Evolutionary conservation across 306 rosid genomes (phyloP), one percentile per base, ranked within the genome.

Genomic region (Lotus japonicus): DNA sequence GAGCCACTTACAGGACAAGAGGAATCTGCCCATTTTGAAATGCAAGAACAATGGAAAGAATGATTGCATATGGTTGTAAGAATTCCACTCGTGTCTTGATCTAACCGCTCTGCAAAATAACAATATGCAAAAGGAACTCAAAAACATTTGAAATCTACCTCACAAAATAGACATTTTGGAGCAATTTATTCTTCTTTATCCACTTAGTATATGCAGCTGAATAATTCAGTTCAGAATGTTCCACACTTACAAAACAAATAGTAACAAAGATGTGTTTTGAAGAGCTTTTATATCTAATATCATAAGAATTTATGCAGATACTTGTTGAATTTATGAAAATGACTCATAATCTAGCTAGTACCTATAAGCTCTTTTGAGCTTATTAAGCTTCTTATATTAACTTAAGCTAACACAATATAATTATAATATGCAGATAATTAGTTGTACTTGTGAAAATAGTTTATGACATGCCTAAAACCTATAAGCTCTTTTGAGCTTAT

Each of bases 21-120:
- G 60, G 96, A 88, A 84, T 94, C 97, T 0, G 91, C 85, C 96
- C 96, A 90, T 77, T 88, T 94, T 57, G 98, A 94, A 77, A 94
- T 94, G 61, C 98, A 90, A 2, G 98, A 94, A 70, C 92, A 84
- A 54, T 94, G 98, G 72, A 94, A 94, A 74, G 98, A 94, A 81
- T 94, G 98, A 68, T 94, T 94, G 86, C 98, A 94, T 55, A 94
- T 94, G 42, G 97, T 94, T 7, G 97, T 94, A 51, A 94, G 98
- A 63, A 90, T 94, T 78, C 98, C 97, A 76, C 89, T 18, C 2
- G 77, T 74, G 54, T 88, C 98, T 82, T 88, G 97, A 82, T 94
- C 98, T 68, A 94, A 72, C 52, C 92, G 85, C 81, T 94, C 98
- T 94, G 87, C 75, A 79, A 41, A 18, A 74, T 51, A 56, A 67